Percentiles rank a stretch among this genome's conserved stretches.
Conservation (phyloP, 2,329 filamentous ascomycete genomes). For the Nigrospora sphaerica region DNA sequence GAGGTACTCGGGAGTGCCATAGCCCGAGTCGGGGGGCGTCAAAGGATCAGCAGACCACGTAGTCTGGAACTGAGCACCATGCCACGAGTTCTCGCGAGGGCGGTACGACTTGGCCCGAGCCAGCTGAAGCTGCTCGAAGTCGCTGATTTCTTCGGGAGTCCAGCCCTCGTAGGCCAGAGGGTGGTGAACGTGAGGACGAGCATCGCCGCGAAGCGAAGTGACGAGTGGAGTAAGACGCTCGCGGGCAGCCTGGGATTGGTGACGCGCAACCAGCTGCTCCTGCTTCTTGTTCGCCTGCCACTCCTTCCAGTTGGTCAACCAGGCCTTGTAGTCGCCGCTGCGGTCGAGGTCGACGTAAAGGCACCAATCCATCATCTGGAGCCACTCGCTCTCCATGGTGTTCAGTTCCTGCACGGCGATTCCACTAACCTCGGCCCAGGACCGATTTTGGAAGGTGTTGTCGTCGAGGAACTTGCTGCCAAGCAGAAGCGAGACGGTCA, state of each 20-base stretch:
- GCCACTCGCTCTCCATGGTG: slow-evolving; percentile 79
- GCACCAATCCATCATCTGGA: slow-evolving; percentile 73
- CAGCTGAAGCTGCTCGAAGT: slow-evolving; percentile 40
- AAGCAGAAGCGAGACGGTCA: slow-evolving; percentile 77
- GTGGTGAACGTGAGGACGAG: slow-evolving; percentile 19
- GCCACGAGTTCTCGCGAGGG: slow-evolving; percentile 36
- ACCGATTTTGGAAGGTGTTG: slow-evolving; percentile 96
- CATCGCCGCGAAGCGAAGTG: slow-evolving; percentile 38
- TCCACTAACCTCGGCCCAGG: slow-evolving; percentile 91
- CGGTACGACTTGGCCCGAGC: slow-evolving; percentile 27
- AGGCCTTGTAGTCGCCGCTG: slow-evolving; percentile 62
- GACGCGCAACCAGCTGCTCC: slow-evolving; percentile 10
- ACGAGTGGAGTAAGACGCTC: slow-evolving; percentile 43
- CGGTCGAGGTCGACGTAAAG: slow-evolving; percentile 80
- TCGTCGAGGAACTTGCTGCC: slow-evolving; percentile 95
- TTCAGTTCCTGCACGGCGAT: slow-evolving; percentile 82
- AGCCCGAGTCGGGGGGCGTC: slow-evolving; percentile 55
- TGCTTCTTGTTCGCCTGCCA: slow-evolving; percentile 49
- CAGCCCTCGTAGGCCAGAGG: slow-evolving; percentile 33
- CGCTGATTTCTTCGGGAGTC: slow-evolving; percentile 47
- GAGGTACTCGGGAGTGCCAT: slow-evolving; percentile 52
- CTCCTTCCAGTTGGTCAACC: slow-evolving; percentile 53
- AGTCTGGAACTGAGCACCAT: slow-evolving; percentile 28
- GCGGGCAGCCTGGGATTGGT: slow-evolving; percentile 25
- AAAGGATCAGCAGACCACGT: slow-evolving; percentile 37